phyloP scores from a whole-genome alignment of 2,329 filamentous ascomycete species.

The Scedosporium dehoogii region DNA sequence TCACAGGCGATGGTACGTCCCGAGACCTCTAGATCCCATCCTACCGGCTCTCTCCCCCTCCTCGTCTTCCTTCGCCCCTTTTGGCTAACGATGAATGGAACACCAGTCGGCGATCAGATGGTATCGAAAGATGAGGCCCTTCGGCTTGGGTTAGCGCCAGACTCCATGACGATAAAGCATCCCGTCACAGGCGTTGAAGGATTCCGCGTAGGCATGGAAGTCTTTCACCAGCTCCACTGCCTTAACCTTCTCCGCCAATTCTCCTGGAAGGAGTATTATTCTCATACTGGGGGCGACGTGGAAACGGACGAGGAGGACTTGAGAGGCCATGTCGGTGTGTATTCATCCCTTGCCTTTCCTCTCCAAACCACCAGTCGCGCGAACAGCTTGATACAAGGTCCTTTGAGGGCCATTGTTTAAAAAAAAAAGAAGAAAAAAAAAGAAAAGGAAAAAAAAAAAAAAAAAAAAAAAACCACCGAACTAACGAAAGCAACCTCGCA shows the following conservation, averaged over 20 bases:
- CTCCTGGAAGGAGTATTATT: constrained; percentile 40
- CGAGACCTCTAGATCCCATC: constrained; percentile 9
- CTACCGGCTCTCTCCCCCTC: constrained; percentile 7
- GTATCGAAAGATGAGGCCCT: constrained; percentile 43
- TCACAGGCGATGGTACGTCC: constrained; percentile 22
- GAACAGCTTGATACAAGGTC: constrained; percentile 6
- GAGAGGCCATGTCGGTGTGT: constrained; percentile 29
- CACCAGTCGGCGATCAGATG: constrained; percentile 47
- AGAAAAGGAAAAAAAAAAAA: background rate
- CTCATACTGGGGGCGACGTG: constrained; percentile 36
- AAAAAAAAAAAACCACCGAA: background rate
- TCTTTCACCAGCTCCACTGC: constrained; percentile 47
- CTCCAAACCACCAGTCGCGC: background rate
- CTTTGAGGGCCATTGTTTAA: background rate
- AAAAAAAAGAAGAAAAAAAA: background rate
- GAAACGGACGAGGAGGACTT: constrained; percentile 30
- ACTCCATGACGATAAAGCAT: constrained; percentile 44
- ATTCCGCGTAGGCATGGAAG: constrained; percentile 49
- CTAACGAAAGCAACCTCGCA: constrained; percentile 9
- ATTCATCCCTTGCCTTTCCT: constrained; percentile 5
- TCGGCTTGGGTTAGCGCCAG: constrained; percentile 40
- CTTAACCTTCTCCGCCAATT: constrained; percentile 37
- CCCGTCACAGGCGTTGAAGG: constrained; percentile 45
- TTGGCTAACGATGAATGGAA: constrained; percentile 13
- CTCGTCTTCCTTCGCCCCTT: background rate